Evolutionary conservation across 2,329 filamentous ascomycete genomes (phyloP), one percentile per base, ranked within the genome.

Genomic region (Paracorniculantispora psalliotae): DNA sequence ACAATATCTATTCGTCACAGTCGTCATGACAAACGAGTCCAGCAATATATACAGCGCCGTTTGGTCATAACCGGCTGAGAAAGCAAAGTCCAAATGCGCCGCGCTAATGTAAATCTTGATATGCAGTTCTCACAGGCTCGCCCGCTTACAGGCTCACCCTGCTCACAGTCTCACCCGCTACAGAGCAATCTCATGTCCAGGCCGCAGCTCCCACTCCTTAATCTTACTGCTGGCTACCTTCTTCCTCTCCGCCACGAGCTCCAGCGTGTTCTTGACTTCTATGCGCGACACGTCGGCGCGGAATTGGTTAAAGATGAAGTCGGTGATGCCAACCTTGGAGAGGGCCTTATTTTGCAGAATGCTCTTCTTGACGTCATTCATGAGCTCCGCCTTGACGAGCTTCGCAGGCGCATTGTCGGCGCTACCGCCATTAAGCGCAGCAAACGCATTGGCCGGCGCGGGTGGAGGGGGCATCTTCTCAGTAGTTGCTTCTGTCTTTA

Each of bases 191-290:
- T 72, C 72, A 56, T 75, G 73, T 3, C 72, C 74, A n/a, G 72
- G 68, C 64, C 72, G 73, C 50, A 77, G 63, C 12, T 68, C 67
- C 75, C 75, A 77, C 54, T 73, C 69, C 63, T 75, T 77, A 28
- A 62, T 58, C 19, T 71, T 67, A n/a, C n/a, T n/a, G 2, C 73
- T 73, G 25, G 67, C 56, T 2, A 73, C 74, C 54, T 69, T 71
- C 68, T 72, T 71, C 68, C 72, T 76, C 64, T 74, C 74, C 2
- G 75, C 75, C 37, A 77, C 69, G 46, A 69, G 57, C 57, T 76
- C 75, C 28, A 77, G 61, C 1, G 74, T 76, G 30, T 76, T 76
- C 69, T 75, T 76, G 21, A 76, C 74, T 60, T 77, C 73, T 3
- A 66, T 62, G 25, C 74, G 69, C 21, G 74, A 74, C n/a, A 71